phyloP scores from a whole-genome alignment of 2,329 filamentous ascomycete genomes.

The Gnomoniopsis smithogilvyi region DNA sequence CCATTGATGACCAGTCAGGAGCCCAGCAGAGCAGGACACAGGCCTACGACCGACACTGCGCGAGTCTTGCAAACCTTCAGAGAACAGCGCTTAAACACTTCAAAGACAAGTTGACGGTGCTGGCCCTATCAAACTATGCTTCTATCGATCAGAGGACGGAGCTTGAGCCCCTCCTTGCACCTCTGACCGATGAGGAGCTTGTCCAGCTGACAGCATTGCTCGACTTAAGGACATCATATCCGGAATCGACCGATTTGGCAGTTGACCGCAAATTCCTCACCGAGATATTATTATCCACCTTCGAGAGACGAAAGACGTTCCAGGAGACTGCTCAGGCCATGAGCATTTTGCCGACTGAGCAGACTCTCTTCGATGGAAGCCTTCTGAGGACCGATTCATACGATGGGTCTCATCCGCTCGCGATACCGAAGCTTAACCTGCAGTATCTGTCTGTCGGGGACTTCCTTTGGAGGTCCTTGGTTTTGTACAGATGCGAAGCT shows the following conservation, averaged over 20 bases:
- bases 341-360: conserved; percentile 80
- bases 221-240: conserved; percentile 80
- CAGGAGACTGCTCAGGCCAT: conserved; percentile 72
- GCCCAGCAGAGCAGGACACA: conserved; percentile 68
- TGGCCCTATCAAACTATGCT: conserved; percentile 89
- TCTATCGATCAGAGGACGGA: conserved; percentile 80
- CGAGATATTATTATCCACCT: conserved; percentile 71
- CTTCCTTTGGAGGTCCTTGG: conserved; percentile 92
- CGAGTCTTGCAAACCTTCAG: conserved; percentile 74
- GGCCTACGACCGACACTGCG: conserved; percentile 77
- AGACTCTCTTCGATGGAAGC: conserved; percentile 72
- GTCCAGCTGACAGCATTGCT: conserved; percentile 65
- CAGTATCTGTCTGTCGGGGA: conserved; percentile 95
- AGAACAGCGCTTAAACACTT: conserved; percentile 75
- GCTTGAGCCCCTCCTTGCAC: conserved; percentile 69
- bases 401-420: conserved; percentile 80
- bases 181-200: conserved; percentile 73
- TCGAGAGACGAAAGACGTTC: conserved; percentile 78
- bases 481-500: conserved; percentile 83
- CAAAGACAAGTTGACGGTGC: conserved; percentile 83
- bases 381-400: conserved; percentile 82
- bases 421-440: conserved; percentile 90
- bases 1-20: conserved; percentile 88
- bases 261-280: conserved; percentile 62
- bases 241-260: conserved; percentile 62